Evolutionary conservation across 2,329 filamentous ascomycete species (phyloP), one percentile per base, ranked within the genome.

Genomic region (Grosmannia clavigera): DNA sequence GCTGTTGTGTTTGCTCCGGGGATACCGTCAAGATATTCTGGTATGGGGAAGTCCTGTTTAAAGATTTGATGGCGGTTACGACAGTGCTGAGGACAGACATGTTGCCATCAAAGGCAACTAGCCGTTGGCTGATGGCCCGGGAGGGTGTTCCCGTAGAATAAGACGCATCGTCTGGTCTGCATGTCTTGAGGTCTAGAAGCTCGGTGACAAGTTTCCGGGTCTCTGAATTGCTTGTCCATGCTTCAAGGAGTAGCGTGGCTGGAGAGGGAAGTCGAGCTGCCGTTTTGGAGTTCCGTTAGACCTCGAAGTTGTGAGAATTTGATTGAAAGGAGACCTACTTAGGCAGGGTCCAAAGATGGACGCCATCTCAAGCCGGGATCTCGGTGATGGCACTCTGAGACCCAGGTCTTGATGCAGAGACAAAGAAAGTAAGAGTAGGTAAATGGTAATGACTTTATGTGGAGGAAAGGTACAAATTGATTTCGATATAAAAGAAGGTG

Each of bases 301-400:
- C 27, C 2, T 51, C 48, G 12, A 27, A 12, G 9, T 27, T 27
- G 11, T 14, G 10, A 22, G 22, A 3, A 27, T 19, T 12, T 29
- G 5, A 14, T 27, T 29, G 10, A 27, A 27, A 27, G 1, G 11
- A 5, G 2, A 51, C 48, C 6, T 61, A 65, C 64, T 46, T 16
- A 52, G 60, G 22, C 25, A 46, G 2, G 61, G 60, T 11, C 64
- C 64, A 56, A 64, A 65, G 1, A 65, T 27, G 19, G 63, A 62
- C 12, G 5, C 60, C 61, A 63, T 64, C 3, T 43, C 35, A 25
- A n/a, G 14, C 2, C 16, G 16, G 10, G 14, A 2, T 3, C 10
- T 27, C 48, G 12, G 25, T 19, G 43, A 46, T n/a, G 19, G 43
- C 19, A 46, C 43, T n/a, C 19, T 46, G 16, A 46, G 19, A n/a